Evolutionary conservation across 1,284 basidiomycete species (phyloP), one percentile per base, ranked within the genome.

Genomic region (Sanguinoderma infundibulare): DNA sequence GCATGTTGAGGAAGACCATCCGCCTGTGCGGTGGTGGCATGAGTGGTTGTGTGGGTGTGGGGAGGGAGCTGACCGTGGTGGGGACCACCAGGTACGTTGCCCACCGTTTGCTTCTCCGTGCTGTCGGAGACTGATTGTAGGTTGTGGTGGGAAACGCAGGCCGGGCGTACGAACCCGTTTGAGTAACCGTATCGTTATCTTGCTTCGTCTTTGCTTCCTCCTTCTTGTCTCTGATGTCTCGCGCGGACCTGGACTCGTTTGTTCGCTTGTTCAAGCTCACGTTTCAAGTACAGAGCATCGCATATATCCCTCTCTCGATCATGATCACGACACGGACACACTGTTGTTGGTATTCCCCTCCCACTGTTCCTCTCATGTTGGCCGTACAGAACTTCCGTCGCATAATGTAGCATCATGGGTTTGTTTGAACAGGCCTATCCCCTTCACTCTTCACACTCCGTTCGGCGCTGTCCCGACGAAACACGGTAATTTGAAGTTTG

Each of bases 1-100:
- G 26, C 78, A 53, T 34, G 42, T 40, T n/a, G 53, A 60, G 34
- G 54, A 57, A 32, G 40, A 55, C 6, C 46, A 30, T 15, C 55
- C 58, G 26, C 65, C 65, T 9, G 60, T 77, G n/a, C 74, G 83
- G 61, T 92, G 90, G 90, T 92, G 90, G 90, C 90, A 91, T 69
- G 91, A 92, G 55, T 91, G 89, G 89, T 72, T 92, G 63, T 92
- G 91, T 72, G 90, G 91, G 9, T 91, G 89, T 66, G 78, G 84
- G 22, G 90, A 91, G 70, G 86, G 86, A 8, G 75, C 82, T 8
- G 87, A 90, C 72, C 80, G 88, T 28, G 87, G 85, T 55, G 89
- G 88, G 12, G 86, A 91, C 57, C 74, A 83, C 64, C 91, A 92
- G 82, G 90, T 88, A 68, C 55, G 81, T 73, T 36, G 10, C 52